Evolutionary conservation across 352 stramenopile species (phyloP), one percentile per base, ranked within the genome.

Genomic region (Stramenopiles sp.): DNA sequence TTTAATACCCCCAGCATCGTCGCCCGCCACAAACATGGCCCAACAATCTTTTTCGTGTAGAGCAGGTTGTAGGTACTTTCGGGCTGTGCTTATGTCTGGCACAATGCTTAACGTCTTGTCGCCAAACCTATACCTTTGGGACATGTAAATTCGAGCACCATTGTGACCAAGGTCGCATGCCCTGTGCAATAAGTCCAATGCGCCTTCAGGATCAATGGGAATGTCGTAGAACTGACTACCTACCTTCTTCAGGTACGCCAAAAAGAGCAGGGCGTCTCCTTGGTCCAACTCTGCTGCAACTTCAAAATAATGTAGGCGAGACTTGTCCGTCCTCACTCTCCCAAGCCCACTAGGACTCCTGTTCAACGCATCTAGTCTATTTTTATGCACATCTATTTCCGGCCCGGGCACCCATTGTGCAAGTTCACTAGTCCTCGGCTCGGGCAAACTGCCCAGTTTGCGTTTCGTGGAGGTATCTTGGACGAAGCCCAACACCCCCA

Each of bases 91-190:
- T 63, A 18, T 63, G 25, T 63, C 43, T 18, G 25, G 25, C 25
- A 18, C 43, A 63, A 63, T 25, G n/a, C n/a, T n/a, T 71, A 71
- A 71, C 53, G 12, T 6, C 35, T 71, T 33, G 35, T 71, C 53
- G 1, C 31, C 33, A 33, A 33, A 71, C 33, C 53, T 31, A 6
- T 71, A 71, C 35, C 31, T 33, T 71, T 71, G 53, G 33, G 53
- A 31, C 1, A 71, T 4, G 35, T 71, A 71, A 35, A 71, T 71
- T 2, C 6, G 53, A 35, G 53, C 53, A 2, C 53, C 53, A 71
- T 71, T 71, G 6, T 71, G 53, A 2, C 53, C 53, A 6, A 2
- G 31, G 35, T 71, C 12, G 6, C 31, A 31, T 4, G 53, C 53
- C 35, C 35, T 71, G 1, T 71, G 2, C 35, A 71, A 71, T 6